phyloP scores from a whole-genome alignment of 2,329 filamentous ascomycete species.

The Fusarium concolor region DNA sequence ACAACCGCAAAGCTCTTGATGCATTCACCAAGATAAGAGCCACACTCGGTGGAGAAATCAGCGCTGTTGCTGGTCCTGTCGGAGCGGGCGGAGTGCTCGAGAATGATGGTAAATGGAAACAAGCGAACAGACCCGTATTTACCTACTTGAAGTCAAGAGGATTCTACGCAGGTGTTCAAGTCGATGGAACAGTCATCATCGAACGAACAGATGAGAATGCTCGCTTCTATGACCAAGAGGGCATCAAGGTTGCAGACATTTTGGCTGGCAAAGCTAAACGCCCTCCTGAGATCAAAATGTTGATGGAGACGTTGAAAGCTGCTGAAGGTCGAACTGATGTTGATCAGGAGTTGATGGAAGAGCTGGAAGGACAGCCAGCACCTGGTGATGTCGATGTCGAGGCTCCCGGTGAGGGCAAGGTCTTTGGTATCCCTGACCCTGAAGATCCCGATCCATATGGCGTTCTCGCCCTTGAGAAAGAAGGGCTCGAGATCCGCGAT shows the following conservation, averaged over 20 bases:
- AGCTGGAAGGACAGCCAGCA: conserved; percentile 50
- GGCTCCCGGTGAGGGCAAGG: conserved; percentile 38
- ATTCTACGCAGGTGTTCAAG: conserved; percentile 85
- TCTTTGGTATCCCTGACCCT: conserved; percentile 54
- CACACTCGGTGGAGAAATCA: conserved; percentile 81
- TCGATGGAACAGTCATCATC: conserved; percentile 87
- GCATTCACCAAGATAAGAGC: conserved; percentile 80
- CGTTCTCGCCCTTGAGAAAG: conserved; percentile 51
- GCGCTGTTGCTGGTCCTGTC: conserved; percentile 75
- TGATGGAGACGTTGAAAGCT: conserved; percentile 52
- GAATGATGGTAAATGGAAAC: conserved; percentile 57
- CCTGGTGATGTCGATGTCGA: conserved; percentile 53
- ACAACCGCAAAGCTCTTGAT: conserved; percentile 78
- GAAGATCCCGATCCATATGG: conserved; percentile 55
- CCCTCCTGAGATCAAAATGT: conserved; percentile 42
- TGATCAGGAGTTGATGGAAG: conserved; percentile 49
- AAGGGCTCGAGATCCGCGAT: conserved; percentile 53
- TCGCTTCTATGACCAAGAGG: conserved; percentile 79
- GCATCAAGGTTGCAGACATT: conserved; percentile 58
- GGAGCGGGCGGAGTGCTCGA: conserved; percentile 80
- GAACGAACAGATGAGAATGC: conserved; percentile 87
- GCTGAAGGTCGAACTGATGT: conserved; percentile 51
- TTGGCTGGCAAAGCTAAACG: conserved; percentile 56
- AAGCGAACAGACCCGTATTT: conserved; percentile 66
- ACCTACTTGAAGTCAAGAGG: conserved; percentile 87